Evolutionary conservation across 2,329 filamentous ascomycete genomes (phyloP), one percentile per base, ranked within the genome.

Genomic region (Blastomyces emzantsi): DNA sequence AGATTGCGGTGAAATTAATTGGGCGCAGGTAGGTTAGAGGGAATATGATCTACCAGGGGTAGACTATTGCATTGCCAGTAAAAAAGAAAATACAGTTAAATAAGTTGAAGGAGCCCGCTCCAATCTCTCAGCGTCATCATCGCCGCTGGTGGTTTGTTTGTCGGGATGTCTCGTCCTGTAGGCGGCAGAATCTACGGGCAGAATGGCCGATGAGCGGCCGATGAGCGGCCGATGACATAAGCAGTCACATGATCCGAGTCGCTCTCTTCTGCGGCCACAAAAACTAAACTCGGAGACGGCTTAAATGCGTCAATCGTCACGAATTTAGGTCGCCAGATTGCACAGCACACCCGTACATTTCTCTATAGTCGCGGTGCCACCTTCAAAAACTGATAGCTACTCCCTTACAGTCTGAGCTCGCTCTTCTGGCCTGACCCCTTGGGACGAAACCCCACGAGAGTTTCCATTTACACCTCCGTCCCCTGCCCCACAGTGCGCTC

Each of bases 401-500:
- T n/a, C 36, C 11, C 3, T 2, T 17, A 28, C 55, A 11, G 2
- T 25, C 36, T 17, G 22, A 57, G 19, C 15, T 57, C 36, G 2
- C 55, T 25, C 25, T 57, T 43, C 55, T 41, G 36, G 17, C 2
- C n/a, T n/a, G 41, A 13, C 65, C 39, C 51, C 64, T 60, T 41
- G 28, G 25, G 49, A 3, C 49, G 22, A 22, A 51, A 4, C 15
- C 22, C 49, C 49, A 51, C 25, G 49, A 51, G 22, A 51, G 49
- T 43, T 22, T 4, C 49, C 28, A 51, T 25, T 54, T 39, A 41
- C 28, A 43, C 2, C 41, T 43, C 41, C 39, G 19, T n/a, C n/a
- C 47, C 17, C 45, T 39, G 19, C 43, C 43, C 17, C 47, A 61
- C 30, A 39, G 33, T 39, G 22, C 36, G 6, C 36, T 52, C 47